Evolutionary conservation across 805 yeast species (phyloP), one percentile per base, ranked within the genome.

Genomic region (Suhomyces tanzawaensis): DNA sequence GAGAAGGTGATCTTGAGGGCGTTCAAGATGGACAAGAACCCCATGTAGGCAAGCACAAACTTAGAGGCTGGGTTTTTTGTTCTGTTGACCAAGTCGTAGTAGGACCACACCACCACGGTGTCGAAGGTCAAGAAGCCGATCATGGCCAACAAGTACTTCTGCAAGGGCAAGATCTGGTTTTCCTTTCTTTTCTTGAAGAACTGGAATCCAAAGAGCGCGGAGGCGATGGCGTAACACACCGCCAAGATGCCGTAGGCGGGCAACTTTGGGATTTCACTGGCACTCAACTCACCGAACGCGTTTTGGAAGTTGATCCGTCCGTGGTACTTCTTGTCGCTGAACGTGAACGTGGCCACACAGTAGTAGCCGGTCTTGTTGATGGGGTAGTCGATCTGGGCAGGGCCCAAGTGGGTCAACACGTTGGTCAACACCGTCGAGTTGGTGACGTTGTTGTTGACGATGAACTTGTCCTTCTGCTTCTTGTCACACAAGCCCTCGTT

Each of bases 211-310:
- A 88, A 93, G 44, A 85, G 70, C n/a, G 85, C 81, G 55, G 88
- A 72, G 7, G 88, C 81, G 28, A 86, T 83, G 5, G 85, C 87
- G 57, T 93, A 93, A 29, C 84, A 78, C 25, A 93, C 72, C 1
- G 96, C 86, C 53, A 88, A 71, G 12, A 85, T 76, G 1, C 96
- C 97, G 58, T 88, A 93, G 18, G 88, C 78, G 8, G 96, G 88
- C 45, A 93, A 72, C 52, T 90, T 87, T 19, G 98, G 96, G 49
- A 87, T 83, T 58, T 93, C 95, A 24, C 90, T 71, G 4, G 95
- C 99, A 22, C 95, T 78, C 40, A 93, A 69, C 42, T 86, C 77
- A 40, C 99, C 99, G 61, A 77, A 93, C 3, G 98, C 85, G 64
- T 90, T 93, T 66, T 88, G 93, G 64, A 87, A 93, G 51, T 82